Base-by-base conservation (phyloP, 306 rosid species). In the Canavalia ensiformis region DNA sequence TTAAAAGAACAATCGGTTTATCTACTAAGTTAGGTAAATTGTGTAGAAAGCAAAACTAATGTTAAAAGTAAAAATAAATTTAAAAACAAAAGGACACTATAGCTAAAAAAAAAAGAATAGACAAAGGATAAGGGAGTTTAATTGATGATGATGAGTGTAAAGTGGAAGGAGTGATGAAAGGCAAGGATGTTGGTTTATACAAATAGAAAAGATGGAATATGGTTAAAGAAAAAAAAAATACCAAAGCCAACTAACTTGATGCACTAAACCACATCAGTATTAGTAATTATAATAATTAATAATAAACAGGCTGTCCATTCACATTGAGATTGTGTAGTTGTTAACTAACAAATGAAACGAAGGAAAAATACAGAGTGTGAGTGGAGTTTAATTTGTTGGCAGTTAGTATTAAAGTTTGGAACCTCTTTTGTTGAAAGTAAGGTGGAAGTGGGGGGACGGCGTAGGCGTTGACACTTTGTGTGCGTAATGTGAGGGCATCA, bases 381-480 rank as follows among this genome's bases (percentile, higher is more conserved):
- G 54, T 8, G n/a, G 2, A 58, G 12, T 65, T 10, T 4, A 11
- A 8, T 56, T 45, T 59, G 11, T 37, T 72, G 74, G 74, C 65
- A 49, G 73, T 60, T 49, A 57, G 58, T 47, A 30, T 56, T 62
- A 63, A 47, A 76, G 72, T 46, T 42, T 55, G 1, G 9, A 69
- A 33, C 33, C 0, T 28, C 8, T 35, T 5, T 39, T 39, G 57
- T 77, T 28, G 64, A 83, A 83, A 77, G 83, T 35, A 12, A 45
- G 80, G 51, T 34, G 55, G 52, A 51, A 67, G 13, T 41, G 68
- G 42, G 2, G 37, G 50, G 8, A 11, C 3, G 47, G 70, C 71
- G 13, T 73, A 45, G 74, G 81, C 81, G 77, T 84, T 79, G 87
- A 84, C 81, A 54, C 87, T 73, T 84, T 79, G 84, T 63, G 82